Percentiles rank a stretch among this genome's conserved stretches.
Conservation (phyloP, 805 yeast species). For the Candida verbasci region DNA sequence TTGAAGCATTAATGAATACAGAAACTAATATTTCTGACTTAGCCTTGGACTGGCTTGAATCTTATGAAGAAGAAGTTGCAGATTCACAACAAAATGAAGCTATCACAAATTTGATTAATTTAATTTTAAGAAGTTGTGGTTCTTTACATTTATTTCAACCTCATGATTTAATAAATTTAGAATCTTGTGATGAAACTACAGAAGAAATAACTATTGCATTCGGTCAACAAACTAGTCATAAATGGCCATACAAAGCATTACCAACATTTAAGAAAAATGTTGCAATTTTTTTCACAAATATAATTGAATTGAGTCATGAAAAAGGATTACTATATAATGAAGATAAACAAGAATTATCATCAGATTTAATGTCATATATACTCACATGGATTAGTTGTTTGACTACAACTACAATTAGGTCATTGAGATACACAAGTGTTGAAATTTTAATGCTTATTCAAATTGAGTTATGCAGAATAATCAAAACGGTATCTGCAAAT, state of each 20-base stretch:
- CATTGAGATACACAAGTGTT: constrained; percentile 68
- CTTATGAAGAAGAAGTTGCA: constrained; percentile 21
- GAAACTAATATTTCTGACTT: constrained; percentile 28
- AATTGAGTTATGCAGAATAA: constrained; percentile 52
- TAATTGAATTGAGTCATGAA: constrained; percentile 55
- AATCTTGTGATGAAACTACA: constrained; percentile 68
- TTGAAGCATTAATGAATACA: constrained; percentile 25
- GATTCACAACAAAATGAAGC: constrained; percentile 31
- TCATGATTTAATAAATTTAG: constrained; percentile 71
- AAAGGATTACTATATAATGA: constrained; percentile 51
- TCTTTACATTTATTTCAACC: constrained; percentile 60
- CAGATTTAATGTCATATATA: constrained; percentile 49
- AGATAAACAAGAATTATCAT: constrained; percentile 26
- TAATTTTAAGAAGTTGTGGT: constrained; percentile 68
- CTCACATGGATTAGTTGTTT: constrained; percentile 74
- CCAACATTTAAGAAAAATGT: constrained; percentile 52
- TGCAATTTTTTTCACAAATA: constrained; percentile 48
- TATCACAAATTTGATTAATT: constrained; percentile 60
- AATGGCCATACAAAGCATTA: constrained; percentile 56
- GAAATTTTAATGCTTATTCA: constrained; percentile 55
- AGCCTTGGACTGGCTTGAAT: constrained; percentile 37
- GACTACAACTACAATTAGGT: constrained; percentile 63
- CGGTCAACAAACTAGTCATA: constrained; percentile 57
- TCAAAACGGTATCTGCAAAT: constrained; percentile 29
- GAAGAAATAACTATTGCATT: constrained; percentile 66